Evolutionary conservation across 1,139 yeast species (phyloP), one percentile per base, ranked within the genome.

Genomic region (Saccharomycopsis hybrid): DNA sequence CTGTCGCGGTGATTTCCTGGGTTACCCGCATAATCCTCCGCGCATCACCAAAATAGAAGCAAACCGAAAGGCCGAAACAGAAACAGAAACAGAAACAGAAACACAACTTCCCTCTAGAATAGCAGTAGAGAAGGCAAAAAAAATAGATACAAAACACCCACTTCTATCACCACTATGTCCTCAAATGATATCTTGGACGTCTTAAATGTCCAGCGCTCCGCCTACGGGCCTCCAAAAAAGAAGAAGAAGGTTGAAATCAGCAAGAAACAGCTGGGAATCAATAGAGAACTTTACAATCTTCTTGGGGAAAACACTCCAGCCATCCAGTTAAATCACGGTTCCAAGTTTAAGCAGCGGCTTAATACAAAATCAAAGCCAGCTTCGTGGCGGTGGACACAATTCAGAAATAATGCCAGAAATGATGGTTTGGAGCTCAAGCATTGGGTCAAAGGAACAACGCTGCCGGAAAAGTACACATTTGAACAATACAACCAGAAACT

Each of bases 271-370:
- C 77, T 76, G 55, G 96, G 96, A 25, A 85, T 92, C 80, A 94
- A 88, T 56, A 75, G 98, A 57, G 98, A 92, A 64, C 71, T 92
- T 49, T 90, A 85, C 65, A 85, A 85, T 58, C 72, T 94, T 53
- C 70, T 94, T 41, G 98, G 99, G 1, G 92, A 94, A 41, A 89
- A 88, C 64, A 82, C 95, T 1, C 97, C 98, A 0, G 94, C 98
- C 1, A 79, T 89, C 2, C 72, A 72, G 44, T 62, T 80, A 11
- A 68, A 77, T n/a, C 73, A 77, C 5, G 74, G 77, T 8, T 62
- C 70, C 36, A 70, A 69, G 44, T 80, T 81, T 58, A 86, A 85
- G 59, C 86, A 82, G 52, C 76, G 79, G 57, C 73, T 89, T 52
- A 77, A 78, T 53, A 70, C 82, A 59, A 73, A 72, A 28, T 33